Evolutionary conservation across 2,329 filamentous ascomycete species (phyloP), one percentile per base, ranked within the genome.

Genomic region (Pyrenochaeta sp.): DNA sequence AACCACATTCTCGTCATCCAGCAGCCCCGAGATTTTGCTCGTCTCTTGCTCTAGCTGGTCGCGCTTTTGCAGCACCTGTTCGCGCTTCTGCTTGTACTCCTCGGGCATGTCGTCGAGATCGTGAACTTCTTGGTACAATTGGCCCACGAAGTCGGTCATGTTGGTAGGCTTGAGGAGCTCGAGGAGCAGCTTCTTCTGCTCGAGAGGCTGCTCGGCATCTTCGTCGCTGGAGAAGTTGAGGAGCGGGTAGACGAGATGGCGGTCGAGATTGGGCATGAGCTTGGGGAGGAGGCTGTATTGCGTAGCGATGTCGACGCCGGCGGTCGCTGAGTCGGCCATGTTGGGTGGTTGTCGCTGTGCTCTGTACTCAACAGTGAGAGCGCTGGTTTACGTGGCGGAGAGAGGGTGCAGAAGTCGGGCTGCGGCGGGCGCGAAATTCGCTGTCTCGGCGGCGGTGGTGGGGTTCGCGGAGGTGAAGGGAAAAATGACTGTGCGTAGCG

Each of bases 121-220:
- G 83, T 98, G 88, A 67, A 99, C 88, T 75, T 97, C 91, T 78
- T 91, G 91, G 85, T 96, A 92, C 68, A 99, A 84, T 74, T 90
- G 91, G 75, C 93, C 93, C 53, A 98, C 92, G 78, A 96, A 99
- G 81, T 99, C 95, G 73, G 91, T 95, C 95, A 99, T 99, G 85
- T 98, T 97, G 74, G 95, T 98, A 79, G 93, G 90, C 83, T 96
- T 94, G 69, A 99, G 88, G 58, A 99, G 88, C 81, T 94, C 90
- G 79, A 94, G 97, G 81, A 97, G 97, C 72, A 93, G 89, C 77
- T 91, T 88, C 64, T 90, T 90, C 72, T 96, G 89, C 78, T 93
- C 89, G 72, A 84, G 84, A 54, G 86, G 81, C 79, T 85, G 72
- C 85, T 93, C 91, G 78, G 93, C 89, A 67, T 96, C 90, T 78